These are phyloP conservation scores for Fusarium ambrosium DNA, from an alignment of 2,329 filamentous ascomycete species.

Conservation along the genomic window DNA sequence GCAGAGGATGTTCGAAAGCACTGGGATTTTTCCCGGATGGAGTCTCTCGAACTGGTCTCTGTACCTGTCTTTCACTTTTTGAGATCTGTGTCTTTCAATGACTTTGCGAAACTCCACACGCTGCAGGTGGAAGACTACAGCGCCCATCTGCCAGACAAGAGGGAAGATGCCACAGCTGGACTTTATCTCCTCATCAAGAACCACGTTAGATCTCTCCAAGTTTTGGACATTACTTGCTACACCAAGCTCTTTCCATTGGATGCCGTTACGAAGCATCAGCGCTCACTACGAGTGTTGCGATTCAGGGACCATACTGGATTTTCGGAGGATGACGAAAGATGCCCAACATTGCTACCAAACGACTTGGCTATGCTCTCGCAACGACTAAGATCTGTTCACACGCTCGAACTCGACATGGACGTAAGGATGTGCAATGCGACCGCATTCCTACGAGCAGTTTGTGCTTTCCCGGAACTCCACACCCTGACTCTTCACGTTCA, in stretches of 20 bases:
- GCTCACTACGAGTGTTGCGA: constrained; percentile 54
- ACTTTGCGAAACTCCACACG: constrained; percentile 54
- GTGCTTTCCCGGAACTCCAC: constrained; percentile 56
- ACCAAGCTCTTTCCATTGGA: constrained; percentile 56
- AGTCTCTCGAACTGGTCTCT: constrained; percentile 57
- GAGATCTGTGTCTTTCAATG: constrained; percentile 53
- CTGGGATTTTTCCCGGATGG: constrained; percentile 62
- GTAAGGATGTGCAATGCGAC: constrained; percentile 50
- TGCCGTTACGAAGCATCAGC: constrained; percentile 55
- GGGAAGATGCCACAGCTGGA: constrained; percentile 55
- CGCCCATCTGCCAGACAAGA: constrained; percentile 55
- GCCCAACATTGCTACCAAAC: constrained; percentile 56
- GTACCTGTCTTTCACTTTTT: constrained; percentile 62
- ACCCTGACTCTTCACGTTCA: constrained; percentile 61
- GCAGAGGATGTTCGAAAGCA: constrained; percentile 54
- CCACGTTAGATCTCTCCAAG: constrained; percentile 54
- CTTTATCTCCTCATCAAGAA: constrained; percentile 56
- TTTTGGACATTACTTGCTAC: constrained; percentile 59
- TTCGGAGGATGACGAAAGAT: constrained; percentile 56
- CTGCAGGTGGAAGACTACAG: constrained; percentile 62
- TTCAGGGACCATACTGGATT: constrained; percentile 63
- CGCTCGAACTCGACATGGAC: constrained; percentile 64
- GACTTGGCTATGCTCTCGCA: constrained; percentile 53
- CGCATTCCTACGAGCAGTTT: constrained; percentile 56
- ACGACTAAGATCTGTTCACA: constrained; percentile 51